These are phyloP conservation scores for Biscutella laevigata DNA, from an alignment of 441 rosid species.

Conservation along the genomic window DNA sequence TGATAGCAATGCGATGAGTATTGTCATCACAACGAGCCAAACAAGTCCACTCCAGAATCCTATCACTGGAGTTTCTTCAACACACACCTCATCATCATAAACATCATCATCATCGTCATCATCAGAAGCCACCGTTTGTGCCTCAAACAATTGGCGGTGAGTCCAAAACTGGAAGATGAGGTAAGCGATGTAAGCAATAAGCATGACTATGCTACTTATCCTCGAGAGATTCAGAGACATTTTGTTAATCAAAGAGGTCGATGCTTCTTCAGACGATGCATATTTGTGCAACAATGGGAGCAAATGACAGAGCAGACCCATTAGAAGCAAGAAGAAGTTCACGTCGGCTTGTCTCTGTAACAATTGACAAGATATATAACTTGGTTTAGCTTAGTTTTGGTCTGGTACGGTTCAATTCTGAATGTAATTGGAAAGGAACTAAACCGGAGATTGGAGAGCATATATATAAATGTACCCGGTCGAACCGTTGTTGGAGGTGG, in stretches of 20 bases:
- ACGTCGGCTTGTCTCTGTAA: conserved; percentile 80
- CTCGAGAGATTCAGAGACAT: conserved; percentile 55
- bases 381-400: neutral
- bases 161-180: conserved; percentile 66
- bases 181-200: conserved; percentile 51
- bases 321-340: conserved; percentile 52
- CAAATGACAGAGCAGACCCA: conserved; percentile 60
- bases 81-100: conserved; percentile 26
- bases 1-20: conserved; percentile 59
- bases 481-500: conserved; percentile 43
- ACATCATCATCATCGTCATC: conserved; percentile 40
- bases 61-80: conserved; percentile 52
- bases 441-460: too few species aligned
- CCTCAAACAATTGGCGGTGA: conserved; percentile 65
- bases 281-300: conserved; percentile 52
- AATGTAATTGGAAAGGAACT: too few species aligned
- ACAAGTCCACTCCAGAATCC: conserved; percentile 72
- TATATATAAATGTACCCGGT: conserved; percentile 39
- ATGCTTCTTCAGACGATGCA: conserved; percentile 20
- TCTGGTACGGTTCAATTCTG: neutral
- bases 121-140: conserved; percentile 34
- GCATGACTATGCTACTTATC: conserved; percentile 68
- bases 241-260: conserved; percentile 20
- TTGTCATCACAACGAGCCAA: conserved; percentile 84
- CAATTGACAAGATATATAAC: neutral